A percentile compares a stretch with the other conserved stretches of the same genome.
These are phyloP conservation scores for Verticillium alfalfae DNA, from an alignment of 2,329 filamentous ascomycete genomes.

Conservation along the genomic window DNA sequence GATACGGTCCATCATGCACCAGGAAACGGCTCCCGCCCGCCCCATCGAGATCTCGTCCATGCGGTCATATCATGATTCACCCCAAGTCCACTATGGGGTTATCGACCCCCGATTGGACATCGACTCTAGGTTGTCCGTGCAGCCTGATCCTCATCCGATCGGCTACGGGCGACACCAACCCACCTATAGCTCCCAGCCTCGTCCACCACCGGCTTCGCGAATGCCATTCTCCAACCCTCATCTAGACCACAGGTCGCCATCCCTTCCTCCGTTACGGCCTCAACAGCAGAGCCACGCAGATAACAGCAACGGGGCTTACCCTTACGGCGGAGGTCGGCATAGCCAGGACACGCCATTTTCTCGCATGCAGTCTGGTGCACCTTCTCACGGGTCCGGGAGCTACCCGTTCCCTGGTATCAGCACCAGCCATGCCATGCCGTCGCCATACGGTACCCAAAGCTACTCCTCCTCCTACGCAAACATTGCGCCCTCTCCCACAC, in stretches of 20 bases:
- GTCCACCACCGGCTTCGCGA: conserved; percentile 3
- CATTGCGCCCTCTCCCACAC: conserved; percentile 7
- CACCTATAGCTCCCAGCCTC: neutral
- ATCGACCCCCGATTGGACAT: neutral
- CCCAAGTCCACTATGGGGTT: neutral
- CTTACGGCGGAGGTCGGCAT: neutral
- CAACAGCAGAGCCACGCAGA: neutral
- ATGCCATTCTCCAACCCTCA: conserved; percentile 12
- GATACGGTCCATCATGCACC: neutral
- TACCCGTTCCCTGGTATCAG: neutral
- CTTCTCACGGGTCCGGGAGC: neutral
- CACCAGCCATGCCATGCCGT: neutral
- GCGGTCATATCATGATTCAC: neutral
- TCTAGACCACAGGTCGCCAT: conserved; percentile 7
- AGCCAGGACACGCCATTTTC: conserved; percentile 8
- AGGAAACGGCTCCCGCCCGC: conserved; percentile 5
- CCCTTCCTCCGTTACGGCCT: conserved; percentile 9
- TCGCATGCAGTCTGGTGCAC: conserved; percentile 5
- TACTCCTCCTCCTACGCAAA: conserved; percentile 5
- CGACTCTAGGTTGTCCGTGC: neutral
- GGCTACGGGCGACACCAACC: neutral
- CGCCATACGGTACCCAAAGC: neutral
- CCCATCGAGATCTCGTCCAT: conserved; percentile 10
- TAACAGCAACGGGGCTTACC: neutral
- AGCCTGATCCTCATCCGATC: neutral